These are phyloP conservation scores for Elsinoe australis DNA, from an alignment of 2,329 filamentous ascomycete species.

Conservation along the genomic window DNA sequence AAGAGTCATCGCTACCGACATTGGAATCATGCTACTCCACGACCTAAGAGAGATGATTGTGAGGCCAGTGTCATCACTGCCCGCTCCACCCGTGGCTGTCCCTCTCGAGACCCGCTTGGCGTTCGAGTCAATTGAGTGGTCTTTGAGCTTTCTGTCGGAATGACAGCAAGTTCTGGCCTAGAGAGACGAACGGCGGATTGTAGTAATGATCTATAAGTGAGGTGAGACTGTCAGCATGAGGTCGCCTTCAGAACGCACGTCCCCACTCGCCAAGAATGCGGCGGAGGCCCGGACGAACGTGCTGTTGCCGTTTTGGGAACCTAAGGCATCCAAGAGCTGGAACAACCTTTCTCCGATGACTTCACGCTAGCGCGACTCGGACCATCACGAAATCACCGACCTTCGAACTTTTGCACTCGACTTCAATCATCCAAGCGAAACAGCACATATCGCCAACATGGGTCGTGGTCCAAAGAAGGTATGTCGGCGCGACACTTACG, in stretches of 20 bases:
- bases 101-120: too few species aligned
- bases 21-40: not conserved
- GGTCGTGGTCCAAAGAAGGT: slow-evolving; percentile 49
- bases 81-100: not conserved
- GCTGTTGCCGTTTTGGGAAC: too few species aligned
- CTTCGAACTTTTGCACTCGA: slow-evolving; percentile 3
- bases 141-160: too few species aligned
- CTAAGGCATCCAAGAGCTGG: too few species aligned
- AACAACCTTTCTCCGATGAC: slow-evolving; percentile 2
- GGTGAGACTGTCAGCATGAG: too few species aligned
- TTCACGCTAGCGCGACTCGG: slow-evolving; percentile 5
- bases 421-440: not conserved
- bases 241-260: too few species aligned
- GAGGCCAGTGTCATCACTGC: slow-evolving; percentile 2
- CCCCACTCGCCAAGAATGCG: too few species aligned
- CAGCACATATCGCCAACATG: slow-evolving; percentile 47
- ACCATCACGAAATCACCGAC: slow-evolving; percentile 2
- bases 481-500: slow-evolving; percentile 3
- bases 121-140: too few species aligned
- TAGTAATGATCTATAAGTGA: too few species aligned
- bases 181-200: too few species aligned
- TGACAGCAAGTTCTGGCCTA: too few species aligned
- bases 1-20: not conserved
- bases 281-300: too few species aligned
- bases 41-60: not conserved